Evolutionary conservation across 2,329 filamentous ascomycete species (phyloP), one percentile per base, ranked within the genome.

Genomic region (Falciphora oryzae): DNA sequence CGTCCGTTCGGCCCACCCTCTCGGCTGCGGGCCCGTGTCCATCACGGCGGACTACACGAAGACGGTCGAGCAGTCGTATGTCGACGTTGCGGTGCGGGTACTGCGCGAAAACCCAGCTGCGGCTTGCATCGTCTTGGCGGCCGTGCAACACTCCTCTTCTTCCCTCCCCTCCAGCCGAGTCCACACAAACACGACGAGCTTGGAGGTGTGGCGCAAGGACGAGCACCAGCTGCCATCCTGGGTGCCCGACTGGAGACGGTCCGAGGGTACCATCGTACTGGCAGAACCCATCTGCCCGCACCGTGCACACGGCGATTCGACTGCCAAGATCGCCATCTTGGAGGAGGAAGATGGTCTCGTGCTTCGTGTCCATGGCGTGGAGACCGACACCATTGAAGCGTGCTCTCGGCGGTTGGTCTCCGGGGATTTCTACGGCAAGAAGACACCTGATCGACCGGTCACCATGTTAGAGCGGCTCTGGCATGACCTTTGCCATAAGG

Each of bases 161-260:
- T 11, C 10, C 27, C 25, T 58, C 13, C 57, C 57, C 35, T 59
- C 57, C 35, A 22, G 10, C 44, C n/a, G n/a, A n/a, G n/a, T n/a
- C n/a, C n/a, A n/a, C n/a, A n/a, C n/a, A n/a, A 22, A 22, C 11
- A 22, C 11, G 11, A 50, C 44, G 11, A 50, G 44, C 44, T 22
- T 50, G 44, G 44, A 10, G 22, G 44, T 50, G 22, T 50, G 44
- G 44, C 44, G 10, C 44, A 50, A 59, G 63, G 57, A 59, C 14
- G 25, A 44, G 31, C 29, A 64, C 27, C 29, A n/a, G 22, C 31
- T 77, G 6, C 75, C 76, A 1, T 74, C 74, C 0, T 78, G 76
- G 76, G 75, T 76, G 32, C 76, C 76, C 1, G 76, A 78, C 69
- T 77, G 75, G 76, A 70, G 73, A 64, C 50, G 6, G 64, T 71